Conservation (phyloP, 2,329 filamentous ascomycete genomes). For the Blastomyces emzantsi region DNA sequence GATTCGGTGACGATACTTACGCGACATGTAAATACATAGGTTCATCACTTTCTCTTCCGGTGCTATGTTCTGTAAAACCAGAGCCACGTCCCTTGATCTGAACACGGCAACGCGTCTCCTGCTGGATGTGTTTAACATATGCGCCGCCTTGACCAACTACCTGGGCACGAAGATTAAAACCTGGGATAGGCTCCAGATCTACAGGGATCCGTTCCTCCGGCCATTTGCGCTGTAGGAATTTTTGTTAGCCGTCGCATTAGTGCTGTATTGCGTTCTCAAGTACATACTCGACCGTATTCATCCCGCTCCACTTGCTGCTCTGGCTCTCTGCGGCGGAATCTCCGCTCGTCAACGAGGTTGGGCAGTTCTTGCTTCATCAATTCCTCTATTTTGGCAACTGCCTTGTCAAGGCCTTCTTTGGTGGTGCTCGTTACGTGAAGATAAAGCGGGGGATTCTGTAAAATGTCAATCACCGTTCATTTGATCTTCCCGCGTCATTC, state of each 20-base stretch:
- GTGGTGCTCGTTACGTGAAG: slow-evolving; percentile 90
- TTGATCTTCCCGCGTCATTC: background rate
- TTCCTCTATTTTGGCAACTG: slow-evolving; percentile 81
- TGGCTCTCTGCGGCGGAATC: slow-evolving; percentile 74
- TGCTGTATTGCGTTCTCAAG: background rate
- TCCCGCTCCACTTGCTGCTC: slow-evolving; percentile 75
- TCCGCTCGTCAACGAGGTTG: slow-evolving; percentile 86
- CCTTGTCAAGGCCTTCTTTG: slow-evolving; percentile 84
- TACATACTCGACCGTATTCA: slow-evolving; percentile 72
- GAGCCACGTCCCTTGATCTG: slow-evolving; percentile 97
- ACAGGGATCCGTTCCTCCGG: slow-evolving; percentile 93
- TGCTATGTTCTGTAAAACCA: slow-evolving; percentile 82
- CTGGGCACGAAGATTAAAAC: slow-evolving; percentile 92
- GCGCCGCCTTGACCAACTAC: slow-evolving; percentile 90
- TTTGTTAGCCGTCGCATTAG: background rate
- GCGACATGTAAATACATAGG: slow-evolving; percentile 95
- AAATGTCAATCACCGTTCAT: slow-evolving; percentile 8
- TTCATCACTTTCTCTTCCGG: slow-evolving; percentile 86
- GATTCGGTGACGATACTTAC: slow-evolving; percentile 46
- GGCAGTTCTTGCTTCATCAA: slow-evolving; percentile 94
- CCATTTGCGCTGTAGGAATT: slow-evolving; percentile 74
- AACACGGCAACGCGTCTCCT: slow-evolving; percentile 88
- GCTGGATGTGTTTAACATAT: slow-evolving; percentile 97
- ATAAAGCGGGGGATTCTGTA: slow-evolving; percentile 81
- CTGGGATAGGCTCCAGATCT: slow-evolving; percentile 77